Evolutionary conservation across 345 rosid genomes (phyloP).

Genomic region (Salix purpurea): DNA sequence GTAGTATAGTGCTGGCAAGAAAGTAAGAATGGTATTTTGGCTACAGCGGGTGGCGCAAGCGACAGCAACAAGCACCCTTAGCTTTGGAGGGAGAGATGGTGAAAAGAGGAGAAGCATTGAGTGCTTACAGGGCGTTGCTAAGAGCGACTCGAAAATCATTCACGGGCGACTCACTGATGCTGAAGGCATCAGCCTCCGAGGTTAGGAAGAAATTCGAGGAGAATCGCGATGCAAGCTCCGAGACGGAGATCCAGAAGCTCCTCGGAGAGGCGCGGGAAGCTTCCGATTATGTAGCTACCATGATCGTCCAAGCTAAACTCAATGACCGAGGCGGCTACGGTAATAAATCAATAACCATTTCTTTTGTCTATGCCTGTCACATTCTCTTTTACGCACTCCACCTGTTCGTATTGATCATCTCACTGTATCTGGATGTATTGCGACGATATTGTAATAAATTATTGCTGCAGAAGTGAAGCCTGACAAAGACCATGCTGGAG

Average conservation of each 20-base stretch:
- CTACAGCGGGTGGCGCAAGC: background rate
- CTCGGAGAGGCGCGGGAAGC: slow-evolving; percentile 90
- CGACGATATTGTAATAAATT: background rate
- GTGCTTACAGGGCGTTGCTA: slow-evolving; percentile 64
- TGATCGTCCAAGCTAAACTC: slow-evolving; percentile 92
- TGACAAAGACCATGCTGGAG: slow-evolving; percentile 69
- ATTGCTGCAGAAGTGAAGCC: slow-evolving; percentile 69
- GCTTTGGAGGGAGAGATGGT: background rate
- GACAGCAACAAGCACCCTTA: background rate
- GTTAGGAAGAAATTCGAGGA: slow-evolving; percentile 46
- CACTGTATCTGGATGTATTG: background rate
- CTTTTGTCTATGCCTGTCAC: background rate
- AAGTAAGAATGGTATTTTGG: background rate
- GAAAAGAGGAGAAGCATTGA: slow-evolving; percentile 14
- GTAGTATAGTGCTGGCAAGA: background rate
- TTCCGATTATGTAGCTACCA: slow-evolving; percentile 66
- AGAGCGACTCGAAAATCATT: slow-evolving; percentile 73
- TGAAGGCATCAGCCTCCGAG: slow-evolving; percentile 64
- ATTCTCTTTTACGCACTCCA: background rate
- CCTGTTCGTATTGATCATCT: slow-evolving; percentile 7
- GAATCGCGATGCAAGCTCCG: slow-evolving; percentile 62
- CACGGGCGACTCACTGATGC: slow-evolving; percentile 57
- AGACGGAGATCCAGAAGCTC: slow-evolving; percentile 56
- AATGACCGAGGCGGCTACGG: slow-evolving; percentile 85
- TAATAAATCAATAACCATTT: slow-evolving; percentile 4